Evolutionary conservation across 495 filamentous ascomycete genomes (phyloP).

Genomic region (Hapsidospora chrysogenum): DNA sequence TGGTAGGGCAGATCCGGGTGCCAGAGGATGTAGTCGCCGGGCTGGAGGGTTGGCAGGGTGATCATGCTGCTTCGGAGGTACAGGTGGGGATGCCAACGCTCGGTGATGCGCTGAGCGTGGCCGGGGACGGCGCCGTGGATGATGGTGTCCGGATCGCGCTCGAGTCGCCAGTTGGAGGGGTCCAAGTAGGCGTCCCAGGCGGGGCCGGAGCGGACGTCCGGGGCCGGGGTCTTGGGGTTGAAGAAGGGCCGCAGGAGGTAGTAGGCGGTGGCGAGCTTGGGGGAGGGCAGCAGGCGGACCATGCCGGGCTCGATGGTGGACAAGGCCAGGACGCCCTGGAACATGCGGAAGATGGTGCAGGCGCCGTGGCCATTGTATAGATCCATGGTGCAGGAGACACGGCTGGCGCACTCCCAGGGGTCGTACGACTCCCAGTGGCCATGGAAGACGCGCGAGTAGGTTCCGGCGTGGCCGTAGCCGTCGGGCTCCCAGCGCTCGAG

Average conservation of each 20-base stretch:
- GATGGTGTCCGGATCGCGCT: slow-evolving; percentile 24
- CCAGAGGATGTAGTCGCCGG: slow-evolving; percentile 83
- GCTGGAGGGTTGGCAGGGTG: slow-evolving; percentile 50
- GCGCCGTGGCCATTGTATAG: slow-evolving; percentile 70
- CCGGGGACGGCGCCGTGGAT: slow-evolving; percentile 69
- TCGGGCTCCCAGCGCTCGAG: slow-evolving; percentile 82
- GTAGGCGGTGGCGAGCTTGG: slow-evolving; percentile 64
- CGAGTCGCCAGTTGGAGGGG: slow-evolving; percentile 24
- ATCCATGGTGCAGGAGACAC: slow-evolving; percentile 57
- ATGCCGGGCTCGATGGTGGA: slow-evolving; percentile 45
- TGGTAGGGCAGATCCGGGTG: slow-evolving; percentile 47
- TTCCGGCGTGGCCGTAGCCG: slow-evolving; percentile 54
- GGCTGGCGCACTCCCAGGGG: slow-evolving; percentile 64
- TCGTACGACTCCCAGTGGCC: slow-evolving; percentile 81
- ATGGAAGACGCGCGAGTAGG: slow-evolving; percentile 59
- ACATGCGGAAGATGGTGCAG: slow-evolving; percentile 77
- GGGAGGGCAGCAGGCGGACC: slow-evolving; percentile 61
- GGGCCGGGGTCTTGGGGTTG: slow-evolving; percentile 17
- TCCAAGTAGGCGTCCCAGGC: slow-evolving; percentile 18
- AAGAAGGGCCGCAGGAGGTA: slow-evolving; percentile 79
- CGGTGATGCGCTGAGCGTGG: slow-evolving; percentile 55
- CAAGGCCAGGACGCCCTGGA: slow-evolving; percentile 70
- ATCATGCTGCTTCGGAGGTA: slow-evolving; percentile 53
- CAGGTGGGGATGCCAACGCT: slow-evolving; percentile 59
- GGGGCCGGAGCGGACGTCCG: neutral